Evolutionary conservation across 352 stramenopile species (phyloP), one percentile per base, ranked within the genome.

Genomic region (Pythium oligandrum): DNA sequence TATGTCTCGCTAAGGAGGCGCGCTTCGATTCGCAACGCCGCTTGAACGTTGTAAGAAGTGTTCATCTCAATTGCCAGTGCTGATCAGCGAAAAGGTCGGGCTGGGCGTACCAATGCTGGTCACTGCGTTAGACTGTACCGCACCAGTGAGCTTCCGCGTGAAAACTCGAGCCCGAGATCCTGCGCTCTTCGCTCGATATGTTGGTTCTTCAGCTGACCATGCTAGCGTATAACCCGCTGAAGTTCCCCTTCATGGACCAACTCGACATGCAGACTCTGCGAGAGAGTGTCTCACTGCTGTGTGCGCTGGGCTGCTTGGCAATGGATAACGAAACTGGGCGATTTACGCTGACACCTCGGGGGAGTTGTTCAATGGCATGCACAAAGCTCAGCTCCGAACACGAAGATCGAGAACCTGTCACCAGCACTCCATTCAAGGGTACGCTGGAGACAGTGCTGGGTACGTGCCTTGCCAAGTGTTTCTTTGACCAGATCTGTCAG

Each of bases 401-500:
- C 34, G 36, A 55, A 55, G 32, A 31, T 55, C n/a, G 35, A 4
- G 8, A 55, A 36, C 36, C 46, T 12, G 33, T 8, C 26, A n/a
- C 3, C 5, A 46, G 12, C 6, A 42, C 46, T 46, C 36, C 12
- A n/a, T 11, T 40, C 48, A 44, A 53, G 4, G 8, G n/a, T n/a
- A 12, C 6, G 34, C 48, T 55, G n/a, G 48, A 6, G 4, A 38
- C 5, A 12, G 35, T 46, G n/a, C 8, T 46, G 12, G 48, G 48
- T 34, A 8, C 4, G 39, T 34, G 36, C 9, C 38, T 55, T 4
- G 48, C 48, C 4, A 9, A 55, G 9, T 55, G 48, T 26, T 55
- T 55, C 37, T 55, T 55, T n/a, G 48, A 55, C 39, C 48, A 55
- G 35, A 47, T 55, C 26, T 55, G 48, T n/a, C 48, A 55, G 32